Evolutionary conservation across 331 rosid genomes (phyloP), one percentile per base, ranked within the genome.

Genomic region (Acacia concinna): DNA sequence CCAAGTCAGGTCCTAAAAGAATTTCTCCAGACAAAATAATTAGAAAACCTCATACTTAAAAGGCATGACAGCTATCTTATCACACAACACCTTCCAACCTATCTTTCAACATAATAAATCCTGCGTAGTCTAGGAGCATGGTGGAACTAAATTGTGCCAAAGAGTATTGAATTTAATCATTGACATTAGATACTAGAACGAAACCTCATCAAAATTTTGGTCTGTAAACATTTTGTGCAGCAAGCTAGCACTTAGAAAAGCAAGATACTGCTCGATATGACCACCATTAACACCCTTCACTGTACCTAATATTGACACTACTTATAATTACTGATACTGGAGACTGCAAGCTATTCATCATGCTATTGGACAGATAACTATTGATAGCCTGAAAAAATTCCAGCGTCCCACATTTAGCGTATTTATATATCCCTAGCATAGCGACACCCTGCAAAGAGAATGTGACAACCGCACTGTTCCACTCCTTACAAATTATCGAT

Each of bases 251-350:
- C 44, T 25, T 32, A 17, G 21, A 63, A 66, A 83, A 60, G 75
- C 34, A 62, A 64, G 17, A 49, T 38, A 75, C 43, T 31, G 37
- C 34, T 38, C 40, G 62, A 62, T 46, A 59, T 31, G 72, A 75
- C 54, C 46, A 78, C 31, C 17, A 57, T 40, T 68, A 69, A 8
- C 20, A 30, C 49, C 41, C 78, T 41, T 18, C 70, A 64, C 5
- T 57, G 44, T 1, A 23, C 74, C 80, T 75, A 79, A 69, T 74
- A 69, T 46, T 54, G 31, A 69, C 85, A 66, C 59, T 74, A 28
- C 31, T 38, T 34, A 44, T 1, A 27, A 43, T 25, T 30, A 35
- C 60, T 25, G 13, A 35, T n/a, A 76, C 31, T 31, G n/a, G 13
- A 49, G 71, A 62, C 34, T 25, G 31, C 54, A 75, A 49, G 74